These are phyloP conservation scores for Pseudomonodictys pantanalensis DNA, from an alignment of 495 filamentous ascomycete species.

Conservation along the genomic window DNA sequence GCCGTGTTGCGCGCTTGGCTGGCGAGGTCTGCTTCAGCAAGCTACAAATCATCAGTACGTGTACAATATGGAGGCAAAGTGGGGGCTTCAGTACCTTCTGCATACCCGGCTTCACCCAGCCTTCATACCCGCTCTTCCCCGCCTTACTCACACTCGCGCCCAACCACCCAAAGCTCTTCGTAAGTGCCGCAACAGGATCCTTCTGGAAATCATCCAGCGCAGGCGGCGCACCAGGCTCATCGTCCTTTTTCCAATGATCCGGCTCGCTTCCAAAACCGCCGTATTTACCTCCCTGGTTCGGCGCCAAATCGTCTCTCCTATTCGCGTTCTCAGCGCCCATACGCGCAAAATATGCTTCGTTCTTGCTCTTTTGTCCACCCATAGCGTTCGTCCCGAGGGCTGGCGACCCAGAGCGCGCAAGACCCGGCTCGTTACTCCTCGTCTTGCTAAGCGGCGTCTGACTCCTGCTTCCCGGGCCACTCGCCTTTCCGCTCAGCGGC, in stretches of 20 bases:
- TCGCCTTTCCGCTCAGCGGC: conserved; percentile 26
- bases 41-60: conserved; percentile 45
- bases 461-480: conserved; percentile 35
- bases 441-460: conserved; percentile 33
- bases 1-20: conserved; percentile 74
- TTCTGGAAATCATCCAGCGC: conserved; percentile 80
- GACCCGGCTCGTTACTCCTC: conserved; percentile 32
- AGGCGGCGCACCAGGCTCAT: conserved; percentile 46
- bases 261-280: conserved; percentile 80
- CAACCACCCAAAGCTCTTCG: conserved; percentile 94
- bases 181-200: conserved; percentile 83
- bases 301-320: conserved; percentile 70
- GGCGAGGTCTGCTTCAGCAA: conserved; percentile 84
- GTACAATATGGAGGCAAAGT: neutral
- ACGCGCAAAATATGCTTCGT: conserved; percentile 87
- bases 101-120: conserved; percentile 85
- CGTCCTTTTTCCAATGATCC: conserved; percentile 39
- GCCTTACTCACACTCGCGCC: conserved; percentile 77
- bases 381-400: conserved; percentile 29
- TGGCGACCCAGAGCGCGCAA: conserved; percentile 35
- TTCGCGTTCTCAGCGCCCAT: conserved; percentile 75
- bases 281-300: conserved; percentile 89
- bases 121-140: conserved; percentile 84
- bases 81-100: conserved; percentile 60
- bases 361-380: conserved; percentile 56